Conservation (phyloP, 345 rosid species). For the Hevea brasiliensis region DNA sequence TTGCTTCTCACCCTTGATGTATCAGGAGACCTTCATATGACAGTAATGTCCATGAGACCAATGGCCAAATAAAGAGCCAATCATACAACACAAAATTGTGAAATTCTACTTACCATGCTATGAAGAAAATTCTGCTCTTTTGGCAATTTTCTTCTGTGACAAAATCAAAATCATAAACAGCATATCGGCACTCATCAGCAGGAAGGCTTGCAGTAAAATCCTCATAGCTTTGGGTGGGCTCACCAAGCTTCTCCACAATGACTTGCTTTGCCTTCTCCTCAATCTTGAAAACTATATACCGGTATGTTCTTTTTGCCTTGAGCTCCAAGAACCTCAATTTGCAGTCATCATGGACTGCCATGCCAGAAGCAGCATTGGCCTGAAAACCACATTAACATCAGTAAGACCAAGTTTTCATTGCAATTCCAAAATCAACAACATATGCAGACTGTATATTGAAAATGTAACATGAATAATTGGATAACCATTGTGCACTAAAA, state of each 20-base stretch:
- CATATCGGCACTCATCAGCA: conserved; percentile 19
- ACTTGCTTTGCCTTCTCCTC: conserved; percentile 5
- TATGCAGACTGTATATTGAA: neutral
- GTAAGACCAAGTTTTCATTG: neutral
- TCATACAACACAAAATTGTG: neutral
- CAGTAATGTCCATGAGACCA: neutral
- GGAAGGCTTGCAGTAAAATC: conserved; percentile 8
- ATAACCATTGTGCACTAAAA: neutral
- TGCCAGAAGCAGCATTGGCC: conserved; percentile 18
- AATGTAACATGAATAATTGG: neutral
- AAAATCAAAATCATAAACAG: conserved; percentile 25
- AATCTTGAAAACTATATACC: conserved; percentile 1
- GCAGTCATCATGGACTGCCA: conserved; percentile 14
- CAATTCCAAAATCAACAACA: neutral
- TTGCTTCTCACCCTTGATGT: conserved; percentile 32
- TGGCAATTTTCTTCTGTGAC: conserved; percentile 30
- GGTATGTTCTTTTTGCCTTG: conserved; percentile 22
- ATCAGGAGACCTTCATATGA: conserved; percentile 23
- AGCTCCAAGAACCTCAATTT: conserved; percentile 10
- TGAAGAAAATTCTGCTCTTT: conserved; percentile 29
- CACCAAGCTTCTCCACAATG: conserved; percentile 8
- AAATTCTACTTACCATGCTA: conserved; percentile 19
- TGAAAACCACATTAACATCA: neutral
- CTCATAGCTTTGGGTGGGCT: conserved; percentile 8
- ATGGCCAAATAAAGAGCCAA: neutral